Evolutionary conservation across 192 early-diverging fungal species (phyloP), one percentile per base, ranked within the genome.

Genomic region (Diversispora epigaea): DNA sequence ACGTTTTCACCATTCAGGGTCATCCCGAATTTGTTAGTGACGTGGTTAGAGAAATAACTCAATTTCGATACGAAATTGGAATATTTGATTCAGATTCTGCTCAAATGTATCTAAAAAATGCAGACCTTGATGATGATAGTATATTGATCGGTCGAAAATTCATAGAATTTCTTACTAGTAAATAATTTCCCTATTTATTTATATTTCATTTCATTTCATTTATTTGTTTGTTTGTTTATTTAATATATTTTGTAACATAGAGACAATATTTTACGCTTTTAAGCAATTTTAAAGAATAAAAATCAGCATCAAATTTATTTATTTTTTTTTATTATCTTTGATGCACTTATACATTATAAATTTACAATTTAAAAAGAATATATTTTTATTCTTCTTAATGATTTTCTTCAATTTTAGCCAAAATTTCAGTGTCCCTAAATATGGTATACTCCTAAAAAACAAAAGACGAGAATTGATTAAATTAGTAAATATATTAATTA

Each of bases 1-100:
- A 83, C 46, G 84, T 86, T 45, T 77, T 92, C 15, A 86, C 90
- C 0, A 47, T 92, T 14, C 92, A 93, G 71, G 91, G 87, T 8
- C 92, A 93, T 60, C 92, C 92, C 0, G 92, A 93, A 76, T 91
- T 87, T 49, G 83, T 81, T 12, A 55, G 79, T 1, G 82, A 82
- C 3, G 76, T 80, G 19, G 79, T 87, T 52, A 66, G 55, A 44
- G 80, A 75, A 8, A 77, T 88, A 46, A 68, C 85, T 25, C 73
- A 75, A 8, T 19, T 67, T 17, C 79, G 87, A 4, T 45, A 58
- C 0, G 82, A 80, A 0, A 65, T 46, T 11, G 84, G 80, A 5
- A 75, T 84, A 0, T 72, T 85, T 17, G 71, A 39, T 61, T 9
- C 40, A 44, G 71, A 73, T 47, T 44, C 46, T 47, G 71, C 58